Evolutionary conservation across 495 filamentous ascomycete species (phyloP).

Genomic region (Delitschia confertaspora): DNA sequence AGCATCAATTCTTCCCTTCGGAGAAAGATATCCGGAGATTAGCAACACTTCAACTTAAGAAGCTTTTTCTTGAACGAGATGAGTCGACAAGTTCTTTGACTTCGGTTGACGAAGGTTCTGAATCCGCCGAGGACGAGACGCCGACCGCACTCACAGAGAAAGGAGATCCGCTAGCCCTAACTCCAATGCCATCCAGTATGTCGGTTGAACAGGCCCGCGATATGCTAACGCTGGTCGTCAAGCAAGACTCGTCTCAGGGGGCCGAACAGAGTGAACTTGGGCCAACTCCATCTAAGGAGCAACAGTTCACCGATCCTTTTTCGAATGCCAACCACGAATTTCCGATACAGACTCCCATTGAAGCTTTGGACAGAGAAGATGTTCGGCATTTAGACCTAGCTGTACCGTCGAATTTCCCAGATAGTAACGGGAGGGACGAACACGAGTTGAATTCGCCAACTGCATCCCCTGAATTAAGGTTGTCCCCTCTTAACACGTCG

Average conservation of each 20-base stretch:
- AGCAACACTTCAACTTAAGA: constrained; percentile 84
- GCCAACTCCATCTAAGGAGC: background rate
- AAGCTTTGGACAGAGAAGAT: constrained; percentile 39
- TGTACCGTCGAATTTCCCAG: constrained; percentile 41
- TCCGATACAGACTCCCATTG: constrained; percentile 33
- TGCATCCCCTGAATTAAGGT: constrained; percentile 3
- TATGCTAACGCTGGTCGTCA: constrained; percentile 59
- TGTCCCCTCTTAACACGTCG: background rate
- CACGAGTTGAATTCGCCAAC: constrained; percentile 16
- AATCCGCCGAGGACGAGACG: constrained; percentile 31
- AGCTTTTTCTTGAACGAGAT: constrained; percentile 84
- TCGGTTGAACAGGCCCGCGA: constrained; percentile 48
- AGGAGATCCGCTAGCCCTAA: constrained; percentile 30
- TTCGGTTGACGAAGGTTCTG: constrained; percentile 48
- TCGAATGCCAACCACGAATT: constrained; percentile 2
- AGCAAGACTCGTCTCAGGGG: constrained; percentile 43
- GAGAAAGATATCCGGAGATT: constrained; percentile 94
- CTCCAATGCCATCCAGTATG: constrained; percentile 38
- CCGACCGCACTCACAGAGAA: constrained; percentile 42
- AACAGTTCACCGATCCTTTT: background rate
- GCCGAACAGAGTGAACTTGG: background rate
- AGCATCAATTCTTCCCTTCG: constrained; percentile 87
- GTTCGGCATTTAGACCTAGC: constrained; percentile 66
- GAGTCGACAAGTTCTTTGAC: constrained; percentile 61
- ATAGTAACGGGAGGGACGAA: constrained; percentile 14